Conservation (phyloP, 2,329 filamentous ascomycete species). For the Bipolaris oryzae region DNA sequence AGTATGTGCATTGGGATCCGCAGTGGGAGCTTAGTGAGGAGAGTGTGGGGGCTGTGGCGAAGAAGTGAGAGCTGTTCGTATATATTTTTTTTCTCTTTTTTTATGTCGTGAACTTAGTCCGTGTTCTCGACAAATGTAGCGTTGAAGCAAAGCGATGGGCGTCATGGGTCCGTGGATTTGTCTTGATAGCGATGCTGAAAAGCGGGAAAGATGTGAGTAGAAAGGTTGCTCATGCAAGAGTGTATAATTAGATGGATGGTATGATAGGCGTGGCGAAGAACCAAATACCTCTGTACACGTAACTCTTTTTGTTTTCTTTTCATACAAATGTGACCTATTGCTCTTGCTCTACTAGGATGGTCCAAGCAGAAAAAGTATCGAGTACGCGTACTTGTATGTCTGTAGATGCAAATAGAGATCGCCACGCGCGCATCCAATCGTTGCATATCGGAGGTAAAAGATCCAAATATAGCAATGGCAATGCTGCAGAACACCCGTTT, state of each 20-base stretch:
- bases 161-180: conserved; percentile 13
- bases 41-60: conserved; percentile 27
- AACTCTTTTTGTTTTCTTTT: neutral
- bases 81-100: too few relatives aligned
- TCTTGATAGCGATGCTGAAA: too few relatives aligned
- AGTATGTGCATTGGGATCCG: conserved; percentile 63
- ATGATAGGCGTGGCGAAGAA: neutral
- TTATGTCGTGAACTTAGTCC: neutral
- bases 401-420: too few relatives aligned
- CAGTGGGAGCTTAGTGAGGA: conserved; percentile 46
- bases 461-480: too few relatives aligned
- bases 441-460: too few relatives aligned
- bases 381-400: too few relatives aligned
- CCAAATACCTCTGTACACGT: neutral
- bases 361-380: neutral
- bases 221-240: too few relatives aligned
- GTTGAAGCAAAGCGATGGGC: conserved; percentile 20
- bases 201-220: too few relatives aligned
- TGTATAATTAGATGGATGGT: neutral
- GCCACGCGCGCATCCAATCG: too few relatives aligned
- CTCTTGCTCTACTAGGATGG: too few relatives aligned
- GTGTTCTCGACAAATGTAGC: conserved; percentile 10
- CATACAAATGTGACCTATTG: neutral
- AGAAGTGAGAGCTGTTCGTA: conserved; percentile 15
- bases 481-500: too few relatives aligned